These are phyloP conservation scores for Medicago arabica DNA, from an alignment of 306 rosid species.

Conservation along the genomic window DNA sequence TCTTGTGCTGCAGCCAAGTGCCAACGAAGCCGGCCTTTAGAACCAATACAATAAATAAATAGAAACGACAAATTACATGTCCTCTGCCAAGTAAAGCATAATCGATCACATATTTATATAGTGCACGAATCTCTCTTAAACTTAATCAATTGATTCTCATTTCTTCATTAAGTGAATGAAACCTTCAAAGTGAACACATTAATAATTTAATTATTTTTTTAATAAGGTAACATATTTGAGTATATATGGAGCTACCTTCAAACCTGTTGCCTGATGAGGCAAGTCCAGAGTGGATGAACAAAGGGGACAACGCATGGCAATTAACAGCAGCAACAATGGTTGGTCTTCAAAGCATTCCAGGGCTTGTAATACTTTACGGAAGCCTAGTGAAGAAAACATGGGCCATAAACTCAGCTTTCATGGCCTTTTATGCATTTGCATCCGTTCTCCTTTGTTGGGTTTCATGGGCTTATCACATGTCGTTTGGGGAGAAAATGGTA, in stretches of 20 bases:
- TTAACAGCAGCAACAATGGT: constrained; percentile 55
- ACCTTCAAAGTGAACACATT: neutral
- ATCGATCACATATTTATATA: neutral
- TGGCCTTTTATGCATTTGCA: constrained; percentile 61
- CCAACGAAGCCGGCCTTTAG: constrained; percentile 1
- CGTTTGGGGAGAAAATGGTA: constrained; percentile 46
- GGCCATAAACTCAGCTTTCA: constrained; percentile 63
- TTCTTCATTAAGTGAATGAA: neutral
- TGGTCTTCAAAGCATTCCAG: constrained; percentile 61
- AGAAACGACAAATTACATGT: neutral
- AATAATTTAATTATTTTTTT: too few relatives aligned
- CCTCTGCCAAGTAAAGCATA: constrained; percentile 1
- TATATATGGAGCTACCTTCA: constrained; percentile 36
- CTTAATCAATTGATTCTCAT: neutral
- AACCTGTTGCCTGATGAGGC: constrained; percentile 41
- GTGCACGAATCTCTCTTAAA: neutral
- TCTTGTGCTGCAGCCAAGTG: neutral
- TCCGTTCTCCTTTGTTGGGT: constrained; percentile 56
- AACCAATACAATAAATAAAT: neutral
- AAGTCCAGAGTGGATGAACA: constrained; percentile 59
- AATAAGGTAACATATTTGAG: neutral
- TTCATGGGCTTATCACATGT: constrained; percentile 55
- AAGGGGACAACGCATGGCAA: constrained; percentile 65
- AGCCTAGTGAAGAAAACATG: constrained; percentile 53
- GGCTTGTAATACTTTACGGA: constrained; percentile 55